Percentiles rank a stretch among this genome's conserved stretches.
These are phyloP conservation scores for Dendrobium chrysotoxum DNA, from an alignment of 106 monocot species.

Conservation along the genomic window DNA sequence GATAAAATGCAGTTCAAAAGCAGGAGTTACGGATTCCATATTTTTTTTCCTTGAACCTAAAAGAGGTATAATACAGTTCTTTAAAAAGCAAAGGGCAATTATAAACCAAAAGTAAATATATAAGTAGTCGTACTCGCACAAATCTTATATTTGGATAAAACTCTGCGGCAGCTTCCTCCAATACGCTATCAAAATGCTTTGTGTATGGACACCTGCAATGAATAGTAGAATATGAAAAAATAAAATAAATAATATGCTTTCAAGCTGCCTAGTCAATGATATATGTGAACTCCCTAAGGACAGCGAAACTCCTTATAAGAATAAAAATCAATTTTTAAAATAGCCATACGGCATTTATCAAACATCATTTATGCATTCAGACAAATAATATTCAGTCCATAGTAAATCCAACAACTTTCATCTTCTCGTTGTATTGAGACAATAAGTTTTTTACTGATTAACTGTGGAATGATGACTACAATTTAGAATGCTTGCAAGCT, in stretches of 20 bases:
- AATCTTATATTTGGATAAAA: slow-evolving; percentile 75
- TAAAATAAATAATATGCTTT: neutral
- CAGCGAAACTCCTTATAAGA: neutral
- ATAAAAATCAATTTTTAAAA: neutral
- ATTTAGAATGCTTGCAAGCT: neutral
- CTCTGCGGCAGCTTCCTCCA: slow-evolving; percentile 85
- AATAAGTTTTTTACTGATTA: too few relatives aligned
- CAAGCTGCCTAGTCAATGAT: neutral
- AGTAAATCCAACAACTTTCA: neutral
- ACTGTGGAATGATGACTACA: too few relatives aligned
- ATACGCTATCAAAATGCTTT: slow-evolving; percentile 70
- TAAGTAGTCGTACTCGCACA: slow-evolving; percentile 35
- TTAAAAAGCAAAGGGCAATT: neutral
- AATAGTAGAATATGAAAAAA: neutral
- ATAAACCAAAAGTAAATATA: neutral
- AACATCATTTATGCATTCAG: neutral
- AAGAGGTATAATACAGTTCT: neutral
- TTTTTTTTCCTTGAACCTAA: too few relatives aligned
- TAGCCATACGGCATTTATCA: neutral
- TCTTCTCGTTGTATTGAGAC: neutral
- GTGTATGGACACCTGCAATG: slow-evolving; percentile 61
- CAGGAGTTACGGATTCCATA: neutral
- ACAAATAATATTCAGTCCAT: neutral
- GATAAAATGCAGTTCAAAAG: neutral
- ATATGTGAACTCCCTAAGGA: neutral